A percentile compares a stretch with the other conserved stretches of the same genome.
Conservation (phyloP, 1,139 yeast genomes). For the Zhuliangozyma blackwelliae region DNA sequence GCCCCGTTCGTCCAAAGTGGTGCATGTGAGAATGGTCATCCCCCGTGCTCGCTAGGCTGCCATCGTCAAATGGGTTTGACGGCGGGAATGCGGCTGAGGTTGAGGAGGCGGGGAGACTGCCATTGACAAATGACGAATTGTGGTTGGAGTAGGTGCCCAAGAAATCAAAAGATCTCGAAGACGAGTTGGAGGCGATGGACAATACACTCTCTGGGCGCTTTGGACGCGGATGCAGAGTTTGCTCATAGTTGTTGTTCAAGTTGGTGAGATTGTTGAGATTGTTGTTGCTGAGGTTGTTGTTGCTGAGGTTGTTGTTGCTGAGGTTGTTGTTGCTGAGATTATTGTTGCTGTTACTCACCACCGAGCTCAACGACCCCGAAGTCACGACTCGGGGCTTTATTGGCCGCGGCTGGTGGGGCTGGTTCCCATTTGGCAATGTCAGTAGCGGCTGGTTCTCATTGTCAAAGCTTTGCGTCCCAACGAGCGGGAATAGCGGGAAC, state of each 20-base stretch:
- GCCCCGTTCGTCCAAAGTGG: conserved; percentile 13
- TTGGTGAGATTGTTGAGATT: not conserved
- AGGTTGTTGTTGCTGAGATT: not conserved
- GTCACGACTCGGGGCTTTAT: conserved; percentile 12
- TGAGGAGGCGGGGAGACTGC: conserved; percentile 21
- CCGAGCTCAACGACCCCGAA: conserved; percentile 1
- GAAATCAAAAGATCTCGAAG: conserved; percentile 19
- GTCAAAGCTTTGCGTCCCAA: conserved; percentile 44
- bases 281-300: not conserved
- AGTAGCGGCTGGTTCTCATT: conserved; percentile 35
- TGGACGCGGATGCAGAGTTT: conserved; percentile 24
- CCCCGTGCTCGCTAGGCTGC: conserved; percentile 1
- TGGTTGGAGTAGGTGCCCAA: conserved; percentile 5
- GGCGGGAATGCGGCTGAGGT: conserved; percentile 33
- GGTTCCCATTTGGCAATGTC: conserved; percentile 10
- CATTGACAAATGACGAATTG: conserved; percentile 12
- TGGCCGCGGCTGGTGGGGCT: conserved; percentile 19
- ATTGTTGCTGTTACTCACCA: not conserved
- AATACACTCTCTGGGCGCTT: conserved; percentile 42
- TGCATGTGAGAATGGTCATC: conserved; percentile 7
- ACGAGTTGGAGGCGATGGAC: conserved; percentile 38
- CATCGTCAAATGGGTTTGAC: conserved; percentile 11
- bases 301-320: not conserved
- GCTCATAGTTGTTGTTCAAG: not conserved
- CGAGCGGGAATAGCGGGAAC: conserved; percentile 52